Evolutionary conservation across 2,329 filamentous ascomycete genomes (phyloP), one percentile per base, ranked within the genome.

Genomic region (Pseudogymnoascus pannorum): DNA sequence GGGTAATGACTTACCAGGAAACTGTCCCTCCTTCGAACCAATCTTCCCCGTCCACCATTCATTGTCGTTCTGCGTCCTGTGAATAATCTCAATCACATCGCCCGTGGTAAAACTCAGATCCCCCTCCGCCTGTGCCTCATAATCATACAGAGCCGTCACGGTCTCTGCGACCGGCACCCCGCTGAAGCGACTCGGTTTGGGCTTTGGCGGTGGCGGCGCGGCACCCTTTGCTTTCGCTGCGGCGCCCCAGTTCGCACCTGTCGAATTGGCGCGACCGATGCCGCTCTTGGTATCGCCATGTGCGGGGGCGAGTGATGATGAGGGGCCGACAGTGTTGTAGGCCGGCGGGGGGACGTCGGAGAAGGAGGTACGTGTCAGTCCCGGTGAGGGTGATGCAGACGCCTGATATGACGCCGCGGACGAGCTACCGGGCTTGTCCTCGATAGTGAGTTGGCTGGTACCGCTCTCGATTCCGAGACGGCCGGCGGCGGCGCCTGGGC

Each of bases 41-140:
- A 96, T 72, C 72, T 85, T 89, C 36, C 94, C 94, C 7, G 82
- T 87, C 94, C 94, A 99, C 94, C 94, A 99, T 75, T 99, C 94
- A 68, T 99, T 97, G 59, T 91, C 87, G 70, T 96, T 97, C 65
- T 83, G 81, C n/a, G 91, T 96, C 67, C 90, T 83, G 63, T 81
- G 82, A 2, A 94, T 74, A 68, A 99, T 92, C 74, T 97, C 92
- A 70, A 99, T 97, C 4, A 88, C 77, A 64, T 99, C 94, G 4
- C 93, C 92, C 0, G 91, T 86, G 16, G 82, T 83, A 77, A 99
- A 99, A 69, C 90, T 96, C 65, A 99, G 78, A 72, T 99, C 94
- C 2, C 92, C 92, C 66, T 96, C 92, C 1, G 93, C 92, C 73
- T 97, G 92, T 5, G 94, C 94, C 64, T 96, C 91, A 71, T 96